phyloP scores from a whole-genome alignment of 331 rosid genomes.

The Acacia concinna region DNA sequence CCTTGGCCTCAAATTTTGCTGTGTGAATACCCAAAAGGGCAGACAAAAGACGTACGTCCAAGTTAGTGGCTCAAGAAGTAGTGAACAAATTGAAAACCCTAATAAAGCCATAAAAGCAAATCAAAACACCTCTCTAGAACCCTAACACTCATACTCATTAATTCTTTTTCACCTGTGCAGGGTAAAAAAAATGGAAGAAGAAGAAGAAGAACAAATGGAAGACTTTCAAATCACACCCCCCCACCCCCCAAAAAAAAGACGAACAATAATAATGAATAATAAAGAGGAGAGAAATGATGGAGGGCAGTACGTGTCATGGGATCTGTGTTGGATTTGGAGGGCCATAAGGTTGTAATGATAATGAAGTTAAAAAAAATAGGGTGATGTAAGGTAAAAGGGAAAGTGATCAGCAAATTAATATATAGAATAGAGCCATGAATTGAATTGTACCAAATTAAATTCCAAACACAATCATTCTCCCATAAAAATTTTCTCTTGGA shows the following conservation, averaged over 20 bases:
- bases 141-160: constrained; percentile 28
- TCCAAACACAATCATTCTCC: neutral
- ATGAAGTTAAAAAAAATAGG: constrained; percentile 22
- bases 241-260: too few relatives aligned
- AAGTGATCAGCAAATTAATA: neutral
- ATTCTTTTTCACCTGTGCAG: neutral
- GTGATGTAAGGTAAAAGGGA: constrained; percentile 22
- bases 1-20: neutral
- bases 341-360: constrained; percentile 22
- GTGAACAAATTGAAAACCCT: constrained; percentile 42
- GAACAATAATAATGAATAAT: neutral
- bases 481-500: neutral
- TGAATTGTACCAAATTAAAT: neutral
- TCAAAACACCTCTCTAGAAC: constrained; percentile 19
- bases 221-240: constrained; percentile 26
- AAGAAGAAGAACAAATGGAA: too few relatives aligned
- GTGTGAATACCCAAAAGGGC: constrained; percentile 21
- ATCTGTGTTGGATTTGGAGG: constrained; percentile 26
- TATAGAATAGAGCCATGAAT: neutral
- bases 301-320: constrained; percentile 2
- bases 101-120: constrained; percentile 3
- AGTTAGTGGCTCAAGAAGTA: constrained; percentile 64
- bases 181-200: neutral
- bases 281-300: neutral
- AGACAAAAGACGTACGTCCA: neutral